Conservation (phyloP, 768 basidiomycete species). For the Naganishia randhawae region DNA sequence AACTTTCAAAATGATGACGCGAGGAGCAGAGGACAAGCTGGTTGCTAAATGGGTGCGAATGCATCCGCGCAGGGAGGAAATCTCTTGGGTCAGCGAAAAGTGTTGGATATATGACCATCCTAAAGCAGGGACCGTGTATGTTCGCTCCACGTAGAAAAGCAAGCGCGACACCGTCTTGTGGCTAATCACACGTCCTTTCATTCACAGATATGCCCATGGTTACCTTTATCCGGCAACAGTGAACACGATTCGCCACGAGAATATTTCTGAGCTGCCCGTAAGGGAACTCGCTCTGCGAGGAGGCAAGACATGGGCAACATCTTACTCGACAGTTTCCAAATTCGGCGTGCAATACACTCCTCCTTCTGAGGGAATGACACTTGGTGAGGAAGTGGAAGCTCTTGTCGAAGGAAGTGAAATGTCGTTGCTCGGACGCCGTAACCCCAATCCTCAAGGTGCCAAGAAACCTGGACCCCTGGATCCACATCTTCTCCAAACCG, state of each 20-base stretch:
- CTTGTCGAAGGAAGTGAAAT: slow-evolving; percentile 87
- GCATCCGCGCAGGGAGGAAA: slow-evolving; percentile 66
- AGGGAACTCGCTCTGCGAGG: slow-evolving; percentile 43
- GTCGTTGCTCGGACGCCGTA: slow-evolving; percentile 57
- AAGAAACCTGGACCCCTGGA: background rate
- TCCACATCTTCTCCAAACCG: background rate
- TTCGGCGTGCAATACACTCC: slow-evolving; percentile 74
- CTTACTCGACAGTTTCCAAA: slow-evolving; percentile 78
- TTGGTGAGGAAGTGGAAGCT: slow-evolving; percentile 75
- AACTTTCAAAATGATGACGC: slow-evolving; percentile 62
- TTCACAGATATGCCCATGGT: slow-evolving; percentile 80
- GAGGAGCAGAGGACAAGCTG: slow-evolving; percentile 89
- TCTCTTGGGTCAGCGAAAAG: slow-evolving; percentile 85
- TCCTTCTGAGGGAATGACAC: slow-evolving; percentile 64
- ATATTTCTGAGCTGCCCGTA: slow-evolving; percentile 46
- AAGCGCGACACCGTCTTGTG: slow-evolving; percentile 5
- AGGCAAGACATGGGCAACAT: slow-evolving; percentile 51
- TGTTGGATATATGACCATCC: slow-evolving; percentile 99
- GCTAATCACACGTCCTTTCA: background rate
- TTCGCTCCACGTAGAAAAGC: slow-evolving; percentile 28
- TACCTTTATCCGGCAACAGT: slow-evolving; percentile 90
- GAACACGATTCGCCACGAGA: slow-evolving; percentile 60
- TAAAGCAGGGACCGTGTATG: slow-evolving; percentile 84
- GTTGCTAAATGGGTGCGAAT: slow-evolving; percentile 79
- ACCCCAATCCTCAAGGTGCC: slow-evolving; percentile 11